phyloP scores from a whole-genome alignment of 768 basidiomycete genomes.

The Lactarius evosmus region DNA sequence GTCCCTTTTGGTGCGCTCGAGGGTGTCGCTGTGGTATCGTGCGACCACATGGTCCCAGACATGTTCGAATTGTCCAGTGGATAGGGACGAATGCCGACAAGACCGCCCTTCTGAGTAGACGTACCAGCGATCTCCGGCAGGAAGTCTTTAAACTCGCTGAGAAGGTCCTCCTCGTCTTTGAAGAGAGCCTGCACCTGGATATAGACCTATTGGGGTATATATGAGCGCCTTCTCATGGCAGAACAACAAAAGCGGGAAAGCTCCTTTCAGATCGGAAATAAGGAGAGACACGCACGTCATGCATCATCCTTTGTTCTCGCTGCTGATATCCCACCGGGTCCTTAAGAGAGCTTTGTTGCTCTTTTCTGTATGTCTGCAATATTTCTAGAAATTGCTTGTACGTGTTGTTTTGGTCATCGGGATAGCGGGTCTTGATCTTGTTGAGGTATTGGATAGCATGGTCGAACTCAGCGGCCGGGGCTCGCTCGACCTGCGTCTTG shows the following conservation, averaged over 20 bases:
- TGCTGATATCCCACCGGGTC: conserved; percentile 32
- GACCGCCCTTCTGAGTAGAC: conserved; percentile 39
- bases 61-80: conserved; percentile 39
- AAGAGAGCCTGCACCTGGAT: conserved; percentile 78
- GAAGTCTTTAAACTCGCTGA: conserved; percentile 80
- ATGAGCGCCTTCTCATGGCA: not conserved
- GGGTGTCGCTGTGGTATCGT: conserved; percentile 17
- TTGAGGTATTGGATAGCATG: conserved; percentile 97
- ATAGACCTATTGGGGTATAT: conserved; percentile 64
- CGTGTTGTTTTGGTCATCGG: conserved; percentile 78
- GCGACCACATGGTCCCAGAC: conserved; percentile 30
- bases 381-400: conserved; percentile 91
- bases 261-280: conserved; percentile 3
- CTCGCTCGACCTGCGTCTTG: conserved; percentile 48
- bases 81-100: conserved; percentile 51
- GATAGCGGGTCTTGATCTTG: conserved; percentile 93
- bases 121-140: conserved; percentile 61
- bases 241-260: not conserved
- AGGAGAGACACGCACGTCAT: conserved; percentile 53
- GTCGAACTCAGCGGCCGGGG: conserved; percentile 71
- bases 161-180: conserved; percentile 74
- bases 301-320: conserved; percentile 54
- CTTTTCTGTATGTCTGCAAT: conserved; percentile 83
- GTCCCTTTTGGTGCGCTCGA: conserved; percentile 24
- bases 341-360: conserved; percentile 46